Evolutionary conservation across 495 filamentous ascomycete species (phyloP).

Genomic region (Penicillium coprophilum): DNA sequence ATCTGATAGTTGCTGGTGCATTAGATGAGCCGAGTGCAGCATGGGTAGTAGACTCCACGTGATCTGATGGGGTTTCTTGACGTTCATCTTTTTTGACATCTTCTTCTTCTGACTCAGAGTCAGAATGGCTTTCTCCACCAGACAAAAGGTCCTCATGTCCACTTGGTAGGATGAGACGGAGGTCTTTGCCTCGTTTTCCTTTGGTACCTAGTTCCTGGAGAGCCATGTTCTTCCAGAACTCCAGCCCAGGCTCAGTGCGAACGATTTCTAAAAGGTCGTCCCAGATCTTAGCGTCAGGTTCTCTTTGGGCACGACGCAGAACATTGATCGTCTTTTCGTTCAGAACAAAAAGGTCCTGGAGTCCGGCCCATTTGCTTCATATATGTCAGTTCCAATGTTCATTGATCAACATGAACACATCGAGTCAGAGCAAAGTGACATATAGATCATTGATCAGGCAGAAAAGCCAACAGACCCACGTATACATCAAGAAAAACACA

Average conservation of each 20-base stretch:
- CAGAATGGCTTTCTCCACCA: background rate
- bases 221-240: conserved; percentile 24
- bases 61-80: background rate
- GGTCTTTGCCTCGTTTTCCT: conserved; percentile 16
- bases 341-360: conserved; percentile 15
- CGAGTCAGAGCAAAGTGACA: background rate
- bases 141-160: conserved; percentile 9
- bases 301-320: background rate
- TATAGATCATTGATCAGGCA: background rate
- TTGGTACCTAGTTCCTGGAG: conserved; percentile 9
- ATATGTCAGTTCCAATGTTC: background rate
- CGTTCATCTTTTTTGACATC: background rate
- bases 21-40: background rate
- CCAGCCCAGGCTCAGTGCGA: background rate
- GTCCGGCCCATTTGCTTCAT: conserved; percentile 10
- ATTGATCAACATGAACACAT: background rate
- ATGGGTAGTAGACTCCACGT: background rate
- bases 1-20: background rate
- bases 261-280: conserved; percentile 10
- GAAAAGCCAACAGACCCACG: background rate
- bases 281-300: conserved; percentile 9
- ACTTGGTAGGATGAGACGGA: conserved; percentile 10
- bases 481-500: background rate
- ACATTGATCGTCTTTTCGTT: background rate
- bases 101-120: background rate